Evolutionary conservation across 208 protist species (phyloP).

Genomic region (Leishmania turanica): DNA sequence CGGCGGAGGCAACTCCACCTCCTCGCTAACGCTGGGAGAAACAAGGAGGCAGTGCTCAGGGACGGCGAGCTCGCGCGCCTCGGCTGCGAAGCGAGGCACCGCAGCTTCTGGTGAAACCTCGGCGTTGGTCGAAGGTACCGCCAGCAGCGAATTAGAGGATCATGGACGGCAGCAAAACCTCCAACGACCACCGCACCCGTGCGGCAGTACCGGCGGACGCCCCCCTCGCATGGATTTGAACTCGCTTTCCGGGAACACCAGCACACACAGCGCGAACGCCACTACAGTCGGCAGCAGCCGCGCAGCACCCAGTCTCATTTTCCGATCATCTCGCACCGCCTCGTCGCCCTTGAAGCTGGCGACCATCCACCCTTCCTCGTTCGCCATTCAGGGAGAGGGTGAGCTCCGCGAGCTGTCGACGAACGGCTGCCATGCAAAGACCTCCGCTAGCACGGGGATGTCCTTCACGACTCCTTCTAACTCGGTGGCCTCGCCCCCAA

Average conservation of each 20-base stretch:
- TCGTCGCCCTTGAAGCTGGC: constrained; percentile 26
- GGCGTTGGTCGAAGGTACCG: background rate
- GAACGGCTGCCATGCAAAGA: background rate
- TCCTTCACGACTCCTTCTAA: background rate
- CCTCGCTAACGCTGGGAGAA: background rate
- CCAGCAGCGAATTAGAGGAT: background rate
- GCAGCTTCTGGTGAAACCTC: background rate
- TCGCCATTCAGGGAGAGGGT: background rate
- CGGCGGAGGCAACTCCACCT: background rate
- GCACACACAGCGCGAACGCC: background rate
- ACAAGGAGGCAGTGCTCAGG: background rate
- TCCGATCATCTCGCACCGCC: constrained; percentile 22
- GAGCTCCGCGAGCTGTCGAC: background rate
- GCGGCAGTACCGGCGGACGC: background rate
- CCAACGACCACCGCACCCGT: background rate
- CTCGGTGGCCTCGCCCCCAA: background rate
- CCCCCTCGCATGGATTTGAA: background rate
- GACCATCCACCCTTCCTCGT: background rate
- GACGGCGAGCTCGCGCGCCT: background rate
- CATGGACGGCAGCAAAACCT: background rate
- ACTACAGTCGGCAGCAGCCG: background rate
- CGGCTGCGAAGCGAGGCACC: background rate
- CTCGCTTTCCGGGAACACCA: background rate
- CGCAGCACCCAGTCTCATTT: constrained; percentile 27
- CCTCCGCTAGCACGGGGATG: background rate